phyloP scores from a whole-genome alignment of 176 grass and related monocot species.

The barley (Hordeum vulgare) region MorexV3_pseudomolecules_assembly NC_058520.1:465016898-465017397 shows the following conservation, averaged over 20 bases:
- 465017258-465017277: slow-evolving; percentile 13
- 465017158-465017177: neutral
- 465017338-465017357: slow-evolving; percentile 68
- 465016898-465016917: neutral
- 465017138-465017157: too few relatives aligned
- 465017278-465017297: slow-evolving; percentile 31
- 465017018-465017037: neutral
- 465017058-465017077: neutral
- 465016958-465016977: neutral
- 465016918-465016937: too few relatives aligned
- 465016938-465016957: neutral
- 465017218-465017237: slow-evolving; percentile 60
- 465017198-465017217: slow-evolving; percentile 40
- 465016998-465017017: neutral
- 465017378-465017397: slow-evolving; percentile 47
- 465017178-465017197: slow-evolving; percentile 40
- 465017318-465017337: slow-evolving; percentile 42
- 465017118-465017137: neutral
- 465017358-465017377: slow-evolving; percentile 36
- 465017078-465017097: neutral
- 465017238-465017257: slow-evolving; percentile 49
- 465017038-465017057: neutral
- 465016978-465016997: neutral
- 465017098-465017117: slow-evolving; percentile 15
- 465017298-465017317: slow-evolving; percentile 55